Evolutionary conservation across 345 rosid species (phyloP), one percentile per base, ranked within the genome.

Genomic region (Leavenworthia alabamica): DNA sequence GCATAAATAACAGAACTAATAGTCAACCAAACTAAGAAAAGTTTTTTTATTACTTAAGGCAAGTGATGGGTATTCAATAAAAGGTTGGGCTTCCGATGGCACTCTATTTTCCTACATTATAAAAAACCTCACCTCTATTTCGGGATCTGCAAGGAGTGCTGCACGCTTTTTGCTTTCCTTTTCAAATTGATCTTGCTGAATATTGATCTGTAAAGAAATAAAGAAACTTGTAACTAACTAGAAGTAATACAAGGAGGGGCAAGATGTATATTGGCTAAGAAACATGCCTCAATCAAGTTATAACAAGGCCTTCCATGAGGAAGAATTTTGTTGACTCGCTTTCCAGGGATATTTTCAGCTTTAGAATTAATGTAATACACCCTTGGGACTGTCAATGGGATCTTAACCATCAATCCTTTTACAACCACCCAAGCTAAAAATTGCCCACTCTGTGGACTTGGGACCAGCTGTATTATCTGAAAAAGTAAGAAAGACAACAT

Each of bases 71-170:
- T 63, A 46, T n/a, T 48, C 11, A 1, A 47, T 31, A 52, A 37
- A 55, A 41, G 37, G 66, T 46, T 55, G 43, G 49, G 62, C 32
- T 53, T 35, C 62, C 47, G 46, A 62, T 63, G 44, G 16, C 64
- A 28, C 37, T 63, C 41, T 16, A 39, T 27, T 19, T 16, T 27
- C 3, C 7, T 22, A 56, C 27, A 40, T 3, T 19, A 16, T n/a
- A 3, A 42, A 19, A 55, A 14, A 56, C 45, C 86, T 72, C 14
- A 88, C 98, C 98, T 92, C 95, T 60, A 89, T 76, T 73, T 85
- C 95, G 26, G 98, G 97, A 81, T 92, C 88, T 26, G 96, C 89
- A 56, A 89, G 86, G 68, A 92, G 95, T 55, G 98, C 93, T 17
- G 81, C 81, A 22, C 84, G 80, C 70, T 85, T 86, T 71, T 80